Evolutionary conservation across 73 alveolate species (phyloP), one percentile per base, ranked within the genome.

Genomic region (Diophrys appendiculata): DNA sequence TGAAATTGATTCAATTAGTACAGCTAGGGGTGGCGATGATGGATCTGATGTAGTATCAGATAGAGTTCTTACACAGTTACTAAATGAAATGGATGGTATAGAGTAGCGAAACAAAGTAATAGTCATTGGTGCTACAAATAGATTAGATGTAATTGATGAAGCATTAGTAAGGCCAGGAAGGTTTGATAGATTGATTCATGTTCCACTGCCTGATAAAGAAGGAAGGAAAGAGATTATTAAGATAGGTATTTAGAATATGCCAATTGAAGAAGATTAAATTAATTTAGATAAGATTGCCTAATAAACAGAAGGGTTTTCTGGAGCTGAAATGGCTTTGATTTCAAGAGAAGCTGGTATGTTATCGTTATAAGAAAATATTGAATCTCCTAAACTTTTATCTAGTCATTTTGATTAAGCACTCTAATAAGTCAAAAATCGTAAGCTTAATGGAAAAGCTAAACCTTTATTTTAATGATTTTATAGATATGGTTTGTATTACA

Each of bases 81-180:
- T 97, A 67, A 97, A 93, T 72, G 99, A 97, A 87, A 95, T 97
- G 99, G 99, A 97, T 77, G 99, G 99, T 32, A 88, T 96, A 52
- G 99, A 95, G 81, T 88, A 94, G 1, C 82, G 88, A 56, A 92
- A 96, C 29, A 90, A 92, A 64, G 96, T 93, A n/a, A 91, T 94
- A 67, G 94, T 97, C 25, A 88, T 97, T 69, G 99, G 97, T 0
- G 99, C 99, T 0, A 97, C 99, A n/a, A 97, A 97, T 79, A 81
- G 99, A 77, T 96, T 98, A 0, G 98, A 95, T 83, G 60, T 76
- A 0, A 1, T 76, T 0, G 85, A 76, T 65, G 77, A 91, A 33
- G 99, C 98, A 0, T 76, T 93, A 23, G 73, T 94, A 8, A 85
- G 98, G 68, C 98, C 99, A 0, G 99, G 99, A 13, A 86, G 98